Evolutionary conservation across 495 filamentous ascomycete species (phyloP).

Genomic region (Neurospora sp.): DNA sequence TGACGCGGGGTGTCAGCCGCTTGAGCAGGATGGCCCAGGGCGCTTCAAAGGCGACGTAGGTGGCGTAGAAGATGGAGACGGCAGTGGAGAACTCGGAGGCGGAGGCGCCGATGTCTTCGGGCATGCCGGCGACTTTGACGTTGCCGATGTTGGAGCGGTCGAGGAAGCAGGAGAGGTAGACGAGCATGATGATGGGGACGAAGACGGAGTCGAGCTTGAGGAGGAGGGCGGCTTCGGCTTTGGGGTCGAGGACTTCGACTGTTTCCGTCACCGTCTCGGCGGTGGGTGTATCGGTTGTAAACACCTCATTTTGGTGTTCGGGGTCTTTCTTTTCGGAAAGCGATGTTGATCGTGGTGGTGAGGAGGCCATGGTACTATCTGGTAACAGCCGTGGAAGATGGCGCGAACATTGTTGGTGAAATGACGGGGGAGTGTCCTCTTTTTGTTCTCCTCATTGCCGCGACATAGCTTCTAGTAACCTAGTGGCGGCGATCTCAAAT

Average conservation of each 20-base stretch:
- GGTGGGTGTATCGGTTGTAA: neutral
- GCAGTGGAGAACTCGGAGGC: slow-evolving; percentile 49
- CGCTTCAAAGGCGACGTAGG: slow-evolving; percentile 68
- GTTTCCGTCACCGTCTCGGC: neutral
- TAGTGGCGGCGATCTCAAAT: neutral
- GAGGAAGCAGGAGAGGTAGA: slow-evolving; percentile 51
- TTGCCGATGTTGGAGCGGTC: slow-evolving; percentile 46
- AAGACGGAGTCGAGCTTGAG: slow-evolving; percentile 40
- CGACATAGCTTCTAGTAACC: neutral
- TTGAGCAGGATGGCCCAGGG: slow-evolving; percentile 73
- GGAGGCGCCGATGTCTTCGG: slow-evolving; percentile 40
- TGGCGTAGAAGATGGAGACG: slow-evolving; percentile 74
- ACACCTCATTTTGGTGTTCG: neutral
- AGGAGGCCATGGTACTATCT: neutral
- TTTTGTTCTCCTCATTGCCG: neutral
- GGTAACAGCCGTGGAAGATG: neutral
- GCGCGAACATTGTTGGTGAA: neutral
- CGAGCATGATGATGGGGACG: slow-evolving; percentile 39
- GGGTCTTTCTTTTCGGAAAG: neutral
- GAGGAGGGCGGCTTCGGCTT: slow-evolving; percentile 43
- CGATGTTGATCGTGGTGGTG: neutral
- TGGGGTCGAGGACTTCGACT: slow-evolving; percentile 30
- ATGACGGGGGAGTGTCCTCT: neutral
- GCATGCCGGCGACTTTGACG: slow-evolving; percentile 35
- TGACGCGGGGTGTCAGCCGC: slow-evolving; percentile 43